Conservation (phyloP, 176 grass and related monocot genomes). For the maize (Zea mays) region Zm-B73-REFERENCE-NAM-5.0 NC_050099.1:159223501-159224000, state of each 20-base stretch:
- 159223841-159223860: too few species aligned
- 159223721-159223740: conserved; percentile 25
- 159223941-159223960: too few species aligned
- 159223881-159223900: too few species aligned
- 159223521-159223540: conserved; percentile 15
- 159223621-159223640: conserved; percentile 53
- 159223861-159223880: too few species aligned
- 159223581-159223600: conserved; percentile 34
- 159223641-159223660: not conserved
- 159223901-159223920: too few species aligned
- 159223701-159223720: conserved; percentile 33
- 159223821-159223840: too few species aligned
- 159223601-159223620: conserved; percentile 21
- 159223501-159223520: conserved; percentile 38
- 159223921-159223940: too few species aligned
- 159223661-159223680: conserved; percentile 45
- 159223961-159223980: too few species aligned
- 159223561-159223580: not conserved
- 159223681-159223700: not conserved
- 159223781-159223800: not conserved
- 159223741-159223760: not conserved
- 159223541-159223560: conserved; percentile 32
- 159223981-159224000: too few species aligned
- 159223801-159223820: not conserved
- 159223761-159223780: not conserved